Evolutionary conservation across 306 rosid species (phyloP), one percentile per base, ranked within the genome.

Genomic region (Glycine latifolia): DNA sequence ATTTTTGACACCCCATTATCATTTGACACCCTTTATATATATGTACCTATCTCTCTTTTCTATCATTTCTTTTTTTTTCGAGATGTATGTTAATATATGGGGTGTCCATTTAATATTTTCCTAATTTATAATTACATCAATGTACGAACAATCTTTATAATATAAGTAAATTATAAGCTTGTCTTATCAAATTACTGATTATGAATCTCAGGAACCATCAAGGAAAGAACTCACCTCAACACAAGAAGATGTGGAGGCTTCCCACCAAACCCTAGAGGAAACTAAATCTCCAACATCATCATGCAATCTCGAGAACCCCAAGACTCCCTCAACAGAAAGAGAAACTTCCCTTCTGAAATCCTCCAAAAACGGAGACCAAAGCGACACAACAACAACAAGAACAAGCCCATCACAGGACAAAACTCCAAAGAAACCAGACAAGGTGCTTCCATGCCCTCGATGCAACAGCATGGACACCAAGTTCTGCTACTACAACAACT

Each of bases 391-490:
- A 39, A 39, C 44, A 44, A 39, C 44, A 39, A 39, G 7, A 44
- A 81, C 84, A 31, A 80, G 89, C 54, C 67, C 50, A 31, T 83
- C 89, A 17, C 82, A 91, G 79, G 92, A 88, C 17, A 37, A 37
- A 37, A 37, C 89, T 55, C 80, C 50, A n/a, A 92, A 87, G 82
- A 94, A 92, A 81, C 96, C 97, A 33, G 93, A 92, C 86, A 89
- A 87, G 81, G 85, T 94, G 49, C 86, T 91, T 16, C 89, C 91
- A 13, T 94, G 98, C 79, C 98, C 98, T 0, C 88, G 98, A 47
- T 94, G 98, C 85, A 88, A 89, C 75, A 94, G 97, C 89, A 91
- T 75, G 90, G 97, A 92, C 84, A 94, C 98, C 46, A 94, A 94
- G 65, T 94, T 94, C 68, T 94, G 98, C 70, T 94, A 94, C 83